These are phyloP conservation scores for Lithospermum erythrorhizon DNA, from an alignment of 257 asterid species.

Conservation along the genomic window DNA sequence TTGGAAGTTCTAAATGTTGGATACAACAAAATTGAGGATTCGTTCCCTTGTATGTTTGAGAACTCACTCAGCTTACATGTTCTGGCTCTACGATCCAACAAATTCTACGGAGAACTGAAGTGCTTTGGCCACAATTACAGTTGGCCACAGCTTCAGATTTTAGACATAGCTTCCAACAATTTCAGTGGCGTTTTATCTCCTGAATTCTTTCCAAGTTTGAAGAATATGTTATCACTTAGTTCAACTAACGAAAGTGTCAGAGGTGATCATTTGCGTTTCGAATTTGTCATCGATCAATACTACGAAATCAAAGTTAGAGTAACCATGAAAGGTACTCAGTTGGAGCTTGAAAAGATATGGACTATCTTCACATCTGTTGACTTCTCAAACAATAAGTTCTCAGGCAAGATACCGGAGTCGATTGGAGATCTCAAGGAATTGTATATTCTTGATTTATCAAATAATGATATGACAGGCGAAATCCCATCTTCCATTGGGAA, in stretches of 20 bases:
- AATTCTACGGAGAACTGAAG: conserved; percentile 14
- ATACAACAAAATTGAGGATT: conserved; percentile 13
- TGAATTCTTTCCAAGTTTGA: too few species aligned
- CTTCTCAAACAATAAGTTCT: conserved; percentile 1
- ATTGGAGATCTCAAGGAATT: not conserved
- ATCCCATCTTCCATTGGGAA: not conserved
- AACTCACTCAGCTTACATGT: too few species aligned
- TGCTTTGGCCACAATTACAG: conserved; percentile 16
- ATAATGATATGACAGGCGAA: not conserved
- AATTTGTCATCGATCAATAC: conserved; percentile 17
- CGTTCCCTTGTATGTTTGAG: too few species aligned
- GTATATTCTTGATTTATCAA: not conserved
- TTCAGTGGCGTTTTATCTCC: conserved; percentile 20
- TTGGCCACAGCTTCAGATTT: conserved; percentile 24
- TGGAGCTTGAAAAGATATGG: conserved; percentile 48
- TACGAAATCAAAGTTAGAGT: conserved; percentile 48
- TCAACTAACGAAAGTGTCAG: not conserved
- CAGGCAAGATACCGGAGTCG: not conserved
- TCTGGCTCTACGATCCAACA: too few species aligned
- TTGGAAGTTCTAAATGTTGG: conserved; percentile 41
- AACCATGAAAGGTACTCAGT: conserved; percentile 45
- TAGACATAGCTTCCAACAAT: conserved; percentile 25
- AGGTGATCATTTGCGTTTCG: conserved; percentile 12
- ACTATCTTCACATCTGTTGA: conserved; percentile 10
- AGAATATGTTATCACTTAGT: conserved; percentile 1